phyloP scores from a whole-genome alignment of 805 yeast genomes.

The Teunomyces pallodes region DNA sequence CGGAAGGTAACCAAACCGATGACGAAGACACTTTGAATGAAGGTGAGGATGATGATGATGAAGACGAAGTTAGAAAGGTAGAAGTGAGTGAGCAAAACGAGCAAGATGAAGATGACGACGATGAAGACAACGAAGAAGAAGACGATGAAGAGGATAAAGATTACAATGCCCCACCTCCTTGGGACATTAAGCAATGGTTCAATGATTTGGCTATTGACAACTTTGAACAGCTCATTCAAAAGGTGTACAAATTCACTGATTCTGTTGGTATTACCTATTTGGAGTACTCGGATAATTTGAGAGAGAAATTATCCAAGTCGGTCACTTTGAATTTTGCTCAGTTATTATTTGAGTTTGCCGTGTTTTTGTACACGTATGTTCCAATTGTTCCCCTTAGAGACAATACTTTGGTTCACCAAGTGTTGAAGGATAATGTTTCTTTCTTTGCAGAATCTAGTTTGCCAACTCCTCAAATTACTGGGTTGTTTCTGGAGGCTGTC shows the following conservation, averaged over 20 bases:
- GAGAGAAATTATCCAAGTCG: conserved; percentile 38
- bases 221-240: conserved; percentile 23
- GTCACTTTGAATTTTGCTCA: conserved; percentile 36
- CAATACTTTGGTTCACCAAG: conserved; percentile 35
- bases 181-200: conserved; percentile 35
- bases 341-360: conserved; percentile 25
- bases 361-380: conserved; percentile 32
- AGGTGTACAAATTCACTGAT: conserved; percentile 33
- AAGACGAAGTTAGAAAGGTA: conserved; percentile 5
- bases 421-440: conserved; percentile 32
- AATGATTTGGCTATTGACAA: conserved; percentile 37
- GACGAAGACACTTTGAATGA: conserved; percentile 18
- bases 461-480: conserved; percentile 36
- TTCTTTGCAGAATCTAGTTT: conserved; percentile 18
- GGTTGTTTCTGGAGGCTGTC: conserved; percentile 22
- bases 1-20: conserved; percentile 20
- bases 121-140: conserved; percentile 19
- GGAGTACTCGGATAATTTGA: conserved; percentile 35
- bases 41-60: conserved; percentile 12
- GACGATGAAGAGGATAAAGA: conserved; percentile 36
- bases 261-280: conserved; percentile 32
- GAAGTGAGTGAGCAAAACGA: conserved; percentile 10
- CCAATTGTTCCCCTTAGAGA: conserved; percentile 35
- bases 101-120: conserved; percentile 10
- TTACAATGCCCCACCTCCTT: conserved; percentile 38